These are phyloP conservation scores for Solanum dulcamara DNA, from an alignment of 257 asterid species.

Conservation along the genomic window DNA sequence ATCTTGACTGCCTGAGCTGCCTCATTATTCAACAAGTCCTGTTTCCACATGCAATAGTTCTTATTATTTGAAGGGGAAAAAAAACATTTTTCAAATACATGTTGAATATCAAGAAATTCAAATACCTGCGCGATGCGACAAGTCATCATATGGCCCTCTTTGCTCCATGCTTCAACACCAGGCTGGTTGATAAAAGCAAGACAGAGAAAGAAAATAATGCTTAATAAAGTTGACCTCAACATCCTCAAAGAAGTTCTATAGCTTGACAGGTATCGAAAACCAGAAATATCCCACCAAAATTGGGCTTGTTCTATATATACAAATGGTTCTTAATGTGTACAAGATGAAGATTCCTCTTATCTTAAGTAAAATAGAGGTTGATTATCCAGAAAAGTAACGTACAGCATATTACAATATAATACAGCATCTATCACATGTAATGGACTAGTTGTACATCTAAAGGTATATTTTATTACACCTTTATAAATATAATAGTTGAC, in stretches of 20 bases:
- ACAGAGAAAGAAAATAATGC: slow-evolving; percentile 18
- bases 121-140: slow-evolving; percentile 83
- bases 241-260: not conserved
- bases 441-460: not conserved
- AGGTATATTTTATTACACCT: not conserved
- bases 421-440: not conserved
- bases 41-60: not conserved
- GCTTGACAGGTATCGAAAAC: not conserved
- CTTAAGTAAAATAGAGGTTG: slow-evolving; percentile 14
- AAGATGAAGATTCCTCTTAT: slow-evolving; percentile 25
- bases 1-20: slow-evolving; percentile 54
- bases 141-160: slow-evolving; percentile 84
- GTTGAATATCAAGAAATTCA: not conserved
- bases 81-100: not conserved
- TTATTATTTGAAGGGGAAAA: not conserved
- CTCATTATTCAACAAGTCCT: slow-evolving; percentile 57
- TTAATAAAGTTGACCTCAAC: not conserved
- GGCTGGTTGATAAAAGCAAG: slow-evolving; percentile 21
- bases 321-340: slow-evolving; percentile 34
- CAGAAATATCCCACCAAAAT: slow-evolving; percentile 5
- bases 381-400: slow-evolving; percentile 20
- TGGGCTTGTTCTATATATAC: slow-evolving; percentile 11
- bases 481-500: not conserved
- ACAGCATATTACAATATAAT: slow-evolving; percentile 8
- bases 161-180: slow-evolving; percentile 74